Percentiles rank a stretch among this genome's conserved stretches.
Evolutionary conservation across 768 basidiomycete genomes (phyloP).

Genomic region (Suillus subluteus): DNA sequence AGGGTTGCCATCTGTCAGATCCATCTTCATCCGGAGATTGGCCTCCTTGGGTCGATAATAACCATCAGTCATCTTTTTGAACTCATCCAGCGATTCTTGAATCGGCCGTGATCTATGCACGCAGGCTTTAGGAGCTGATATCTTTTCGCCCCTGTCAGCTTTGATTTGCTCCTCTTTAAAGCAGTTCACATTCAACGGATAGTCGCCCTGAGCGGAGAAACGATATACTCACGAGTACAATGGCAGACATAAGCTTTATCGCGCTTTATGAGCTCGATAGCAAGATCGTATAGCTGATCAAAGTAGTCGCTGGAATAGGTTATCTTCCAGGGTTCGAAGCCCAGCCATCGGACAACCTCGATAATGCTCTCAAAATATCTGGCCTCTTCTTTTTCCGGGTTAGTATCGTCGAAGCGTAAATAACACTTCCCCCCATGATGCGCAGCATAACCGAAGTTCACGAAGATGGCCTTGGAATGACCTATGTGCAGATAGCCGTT

Average conservation of each 20-base stretch:
- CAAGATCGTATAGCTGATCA: slow-evolving; percentile 81
- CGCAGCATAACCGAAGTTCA: slow-evolving; percentile 98
- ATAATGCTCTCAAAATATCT: slow-evolving; percentile 96
- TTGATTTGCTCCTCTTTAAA: slow-evolving; percentile 88
- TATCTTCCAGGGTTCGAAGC: slow-evolving; percentile 98
- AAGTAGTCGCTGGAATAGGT: slow-evolving; percentile 99
- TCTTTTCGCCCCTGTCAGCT: slow-evolving; percentile 82
- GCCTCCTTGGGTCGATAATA: slow-evolving; percentile 91
- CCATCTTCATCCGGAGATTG: slow-evolving; percentile 96
- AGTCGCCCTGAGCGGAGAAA: slow-evolving; percentile 3
- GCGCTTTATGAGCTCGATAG: slow-evolving; percentile 83
- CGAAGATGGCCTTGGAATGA: slow-evolving; percentile 97
- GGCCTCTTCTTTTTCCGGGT: slow-evolving; percentile 97
- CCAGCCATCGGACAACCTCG: slow-evolving; percentile 95
- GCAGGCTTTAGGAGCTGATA: slow-evolving; percentile 81
- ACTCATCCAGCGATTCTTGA: slow-evolving; percentile 86
- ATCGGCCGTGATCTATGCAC: slow-evolving; percentile 84
- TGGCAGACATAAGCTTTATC: slow-evolving; percentile 96
- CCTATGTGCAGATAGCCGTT: slow-evolving; percentile 96
- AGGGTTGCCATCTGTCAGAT: slow-evolving; percentile 89
- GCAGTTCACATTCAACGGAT: slow-evolving; percentile 7
- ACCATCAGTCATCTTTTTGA: slow-evolving; percentile 91
- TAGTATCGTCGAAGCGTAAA: slow-evolving; percentile 96
- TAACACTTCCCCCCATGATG: slow-evolving; percentile 92
- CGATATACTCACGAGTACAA: slow-evolving; percentile 77